Evolutionary conservation across 1,284 basidiomycete species (phyloP).

Genomic region (Porodaedalea pini): DNA sequence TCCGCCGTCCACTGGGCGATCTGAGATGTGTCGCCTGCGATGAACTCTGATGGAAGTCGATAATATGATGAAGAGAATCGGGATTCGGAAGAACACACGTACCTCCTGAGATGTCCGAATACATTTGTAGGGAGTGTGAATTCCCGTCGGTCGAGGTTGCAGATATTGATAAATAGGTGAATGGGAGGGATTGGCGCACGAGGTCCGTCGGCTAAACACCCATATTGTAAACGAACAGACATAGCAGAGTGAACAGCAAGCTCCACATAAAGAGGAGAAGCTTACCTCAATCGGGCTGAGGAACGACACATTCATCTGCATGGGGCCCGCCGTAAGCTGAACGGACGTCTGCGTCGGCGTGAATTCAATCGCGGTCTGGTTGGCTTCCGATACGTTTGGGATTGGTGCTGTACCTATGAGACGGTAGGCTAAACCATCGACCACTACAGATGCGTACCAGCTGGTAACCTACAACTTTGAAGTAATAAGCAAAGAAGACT

Average conservation of each 20-base stretch:
- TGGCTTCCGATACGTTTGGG: slow-evolving; percentile 13
- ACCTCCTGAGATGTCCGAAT: slow-evolving; percentile 23
- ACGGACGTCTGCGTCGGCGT: slow-evolving; percentile 38
- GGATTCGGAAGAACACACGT: not conserved
- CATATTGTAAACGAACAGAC: not conserved
- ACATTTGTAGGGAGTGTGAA: slow-evolving; percentile 23
- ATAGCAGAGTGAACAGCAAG: too few relatives aligned
- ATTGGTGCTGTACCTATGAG: slow-evolving; percentile 14
- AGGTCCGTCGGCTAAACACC: slow-evolving; percentile 23
- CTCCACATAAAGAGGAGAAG: not conserved
- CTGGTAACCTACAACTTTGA: slow-evolving; percentile 26
- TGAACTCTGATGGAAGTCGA: slow-evolving; percentile 29
- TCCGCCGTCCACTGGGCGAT: slow-evolving; percentile 31
- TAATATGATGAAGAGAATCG: slow-evolving; percentile 27
- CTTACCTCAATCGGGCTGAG: slow-evolving; percentile 40
- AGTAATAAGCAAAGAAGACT: not conserved
- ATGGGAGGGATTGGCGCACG: slow-evolving; percentile 34
- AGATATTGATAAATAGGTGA: slow-evolving; percentile 26
- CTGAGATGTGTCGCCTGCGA: slow-evolving; percentile 31
- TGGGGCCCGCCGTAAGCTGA: slow-evolving; percentile 35
- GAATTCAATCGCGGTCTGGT: slow-evolving; percentile 17
- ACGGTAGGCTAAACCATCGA: slow-evolving; percentile 33
- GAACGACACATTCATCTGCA: slow-evolving; percentile 37
- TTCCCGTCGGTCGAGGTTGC: slow-evolving; percentile 25
- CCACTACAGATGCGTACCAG: slow-evolving; percentile 38